Evolutionary conservation across 768 basidiomycete species (phyloP).

Genomic region (Psilocybe cubensis): DNA sequence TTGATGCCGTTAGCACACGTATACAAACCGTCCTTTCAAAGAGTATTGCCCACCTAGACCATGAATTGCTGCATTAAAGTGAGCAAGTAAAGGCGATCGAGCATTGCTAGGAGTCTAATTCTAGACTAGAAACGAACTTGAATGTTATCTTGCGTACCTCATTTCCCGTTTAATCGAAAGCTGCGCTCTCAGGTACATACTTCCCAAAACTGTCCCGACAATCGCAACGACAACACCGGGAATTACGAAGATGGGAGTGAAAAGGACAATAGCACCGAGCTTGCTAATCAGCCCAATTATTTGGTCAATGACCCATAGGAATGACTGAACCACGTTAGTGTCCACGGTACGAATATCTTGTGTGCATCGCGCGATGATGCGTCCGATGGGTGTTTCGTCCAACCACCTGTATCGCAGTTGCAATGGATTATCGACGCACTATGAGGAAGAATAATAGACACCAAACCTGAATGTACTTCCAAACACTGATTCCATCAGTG

Average conservation of each 20-base stretch:
- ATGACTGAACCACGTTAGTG: slow-evolving; percentile 29
- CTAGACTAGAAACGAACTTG: neutral
- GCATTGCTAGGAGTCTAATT: slow-evolving; percentile 11
- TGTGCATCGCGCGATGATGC: slow-evolving; percentile 22
- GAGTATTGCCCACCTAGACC: slow-evolving; percentile 44
- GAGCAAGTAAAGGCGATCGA: slow-evolving; percentile 16
- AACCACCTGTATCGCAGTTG: slow-evolving; percentile 30
- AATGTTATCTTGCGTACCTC: slow-evolving; percentile 12
- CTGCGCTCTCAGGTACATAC: slow-evolving; percentile 46
- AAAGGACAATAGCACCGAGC: slow-evolving; percentile 42
- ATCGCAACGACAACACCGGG: slow-evolving; percentile 43
- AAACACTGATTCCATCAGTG: slow-evolving; percentile 15
- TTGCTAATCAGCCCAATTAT: slow-evolving; percentile 37
- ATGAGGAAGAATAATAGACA: no score
- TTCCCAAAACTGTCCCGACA: slow-evolving; percentile 44
- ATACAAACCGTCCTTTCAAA: neutral
- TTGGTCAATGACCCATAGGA: slow-evolving; percentile 31
- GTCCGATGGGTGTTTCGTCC: slow-evolving; percentile 22
- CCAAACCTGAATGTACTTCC: slow-evolving; percentile 18
- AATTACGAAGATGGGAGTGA: slow-evolving; percentile 45
- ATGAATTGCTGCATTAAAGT: slow-evolving; percentile 41
- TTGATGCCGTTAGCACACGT: slow-evolving; percentile 14
- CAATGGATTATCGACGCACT: no score
- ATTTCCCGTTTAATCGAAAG: slow-evolving; percentile 47
- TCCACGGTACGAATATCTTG: slow-evolving; percentile 49